Evolutionary conservation across 345 rosid species (phyloP).

Genomic region (Physaria fendleri): DNA sequence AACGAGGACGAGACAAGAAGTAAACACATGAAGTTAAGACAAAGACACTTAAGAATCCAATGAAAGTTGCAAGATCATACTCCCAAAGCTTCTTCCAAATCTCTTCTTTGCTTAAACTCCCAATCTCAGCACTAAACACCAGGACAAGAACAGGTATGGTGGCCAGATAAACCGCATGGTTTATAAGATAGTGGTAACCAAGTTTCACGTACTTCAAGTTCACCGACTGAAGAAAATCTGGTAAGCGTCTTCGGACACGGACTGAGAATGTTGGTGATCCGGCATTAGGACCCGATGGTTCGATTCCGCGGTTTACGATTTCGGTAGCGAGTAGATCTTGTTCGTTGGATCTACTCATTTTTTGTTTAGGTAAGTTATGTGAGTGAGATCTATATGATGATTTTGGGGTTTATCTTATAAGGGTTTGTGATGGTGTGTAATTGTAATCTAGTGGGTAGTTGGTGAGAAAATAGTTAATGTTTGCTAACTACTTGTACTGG

Average conservation of each 20-base stretch:
- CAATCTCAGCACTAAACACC: conserved; percentile 82
- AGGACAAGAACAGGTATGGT: conserved; percentile 76
- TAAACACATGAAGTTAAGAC: conserved; percentile 65
- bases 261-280: conserved; percentile 88
- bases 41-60: conserved; percentile 56
- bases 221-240: conserved; percentile 92
- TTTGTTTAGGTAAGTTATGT: background rate
- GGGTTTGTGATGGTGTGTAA: conserved; percentile 17
- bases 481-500: conserved; percentile 43
- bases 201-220: conserved; percentile 90
- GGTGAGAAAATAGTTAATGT: conserved; percentile 61
- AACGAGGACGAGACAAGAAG: conserved; percentile 79
- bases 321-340: conserved; percentile 84
- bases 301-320: conserved; percentile 85
- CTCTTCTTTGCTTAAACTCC: conserved; percentile 76
- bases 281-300: conserved; percentile 84
- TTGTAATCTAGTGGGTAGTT: conserved; percentile 20
- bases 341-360: conserved; percentile 44
- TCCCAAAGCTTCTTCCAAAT: conserved; percentile 85
- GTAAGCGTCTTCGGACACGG: conserved; percentile 78
- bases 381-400: conserved; percentile 4
- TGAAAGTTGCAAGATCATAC: conserved; percentile 69
- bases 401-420: conserved; percentile 13
- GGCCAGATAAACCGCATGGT: conserved; percentile 84
- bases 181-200: conserved; percentile 93